These are phyloP conservation scores for Tanozyma kutaoensis DNA, from an alignment of 805 yeast species.

Conservation along the genomic window DNA sequence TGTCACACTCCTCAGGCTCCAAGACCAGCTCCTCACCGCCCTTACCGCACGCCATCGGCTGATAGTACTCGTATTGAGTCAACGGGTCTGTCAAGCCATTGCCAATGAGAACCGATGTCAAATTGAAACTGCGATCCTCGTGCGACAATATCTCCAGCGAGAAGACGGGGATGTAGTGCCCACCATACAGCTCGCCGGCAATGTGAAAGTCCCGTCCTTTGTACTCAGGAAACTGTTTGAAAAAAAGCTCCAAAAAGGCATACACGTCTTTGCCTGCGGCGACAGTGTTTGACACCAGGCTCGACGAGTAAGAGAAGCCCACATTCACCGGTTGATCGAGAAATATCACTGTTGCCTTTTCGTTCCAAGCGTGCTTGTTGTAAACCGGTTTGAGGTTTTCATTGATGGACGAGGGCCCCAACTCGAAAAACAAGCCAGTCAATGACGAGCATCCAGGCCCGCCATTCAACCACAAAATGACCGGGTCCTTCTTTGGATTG, in stretches of 20 bases:
- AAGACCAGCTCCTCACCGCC: slow-evolving; percentile 55
- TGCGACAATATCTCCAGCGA: slow-evolving; percentile 69
- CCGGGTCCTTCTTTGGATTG: slow-evolving; percentile 69
- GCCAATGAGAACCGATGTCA: slow-evolving; percentile 67
- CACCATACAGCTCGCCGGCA: slow-evolving; percentile 91
- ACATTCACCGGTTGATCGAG: slow-evolving; percentile 91
- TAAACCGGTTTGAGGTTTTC: slow-evolving; percentile 51
- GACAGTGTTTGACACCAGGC: slow-evolving; percentile 51
- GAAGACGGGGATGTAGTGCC: slow-evolving; percentile 86
- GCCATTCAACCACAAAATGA: slow-evolving; percentile 86
- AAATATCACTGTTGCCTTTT: slow-evolving; percentile 79
- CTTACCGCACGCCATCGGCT: slow-evolving; percentile 71
- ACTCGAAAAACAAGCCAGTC: slow-evolving; percentile 81
- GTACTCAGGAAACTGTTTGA: slow-evolving; percentile 70
- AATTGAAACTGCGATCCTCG: slow-evolving; percentile 29
- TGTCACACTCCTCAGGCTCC: slow-evolving; percentile 52
- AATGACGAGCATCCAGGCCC: slow-evolving; percentile 94
- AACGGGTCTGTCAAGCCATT: slow-evolving; percentile 86
- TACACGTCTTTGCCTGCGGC: slow-evolving; percentile 84
- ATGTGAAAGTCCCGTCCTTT: slow-evolving; percentile 43
- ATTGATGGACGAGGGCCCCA: slow-evolving; percentile 76
- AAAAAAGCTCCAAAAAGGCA: slow-evolving; percentile 73
- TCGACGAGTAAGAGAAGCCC: slow-evolving; percentile 74
- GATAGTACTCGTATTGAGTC: slow-evolving; percentile 61
- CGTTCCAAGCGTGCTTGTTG: slow-evolving; percentile 87